Conservation (phyloP, 106 monocot species). For the Dioscorea zingiberensis region DNA sequence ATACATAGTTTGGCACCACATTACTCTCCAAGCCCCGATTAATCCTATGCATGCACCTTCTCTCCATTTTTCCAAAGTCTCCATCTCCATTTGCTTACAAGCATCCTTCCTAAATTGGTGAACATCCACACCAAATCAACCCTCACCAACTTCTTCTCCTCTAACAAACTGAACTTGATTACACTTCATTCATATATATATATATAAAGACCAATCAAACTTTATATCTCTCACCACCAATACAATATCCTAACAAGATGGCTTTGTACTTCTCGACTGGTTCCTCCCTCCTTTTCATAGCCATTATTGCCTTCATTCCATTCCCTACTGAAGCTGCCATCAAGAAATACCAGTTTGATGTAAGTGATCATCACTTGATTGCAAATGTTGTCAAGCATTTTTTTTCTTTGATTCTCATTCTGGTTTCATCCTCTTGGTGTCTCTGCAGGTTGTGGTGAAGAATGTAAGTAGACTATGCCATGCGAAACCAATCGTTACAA, state of each 20-base stretch:
- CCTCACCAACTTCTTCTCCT: neutral
- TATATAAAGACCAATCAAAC: neutral
- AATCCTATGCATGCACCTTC: no score
- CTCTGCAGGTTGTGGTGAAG: slow-evolving; percentile 46
- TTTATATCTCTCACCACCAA: neutral
- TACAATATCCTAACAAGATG: no score
- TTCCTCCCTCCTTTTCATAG: slow-evolving; percentile 5
- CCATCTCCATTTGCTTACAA: slow-evolving; percentile 9
- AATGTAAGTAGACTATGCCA: slow-evolving; percentile 55
- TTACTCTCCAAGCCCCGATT: slow-evolving; percentile 1
- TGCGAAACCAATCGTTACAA: slow-evolving; percentile 42
- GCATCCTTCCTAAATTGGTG: neutral
- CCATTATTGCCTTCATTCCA: slow-evolving; percentile 2
- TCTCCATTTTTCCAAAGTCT: neutral
- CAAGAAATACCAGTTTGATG: slow-evolving; percentile 60
- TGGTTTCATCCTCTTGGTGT: neutral
- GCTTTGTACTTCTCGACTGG: neutral
- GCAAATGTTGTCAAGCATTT: no score
- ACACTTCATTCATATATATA: neutral
- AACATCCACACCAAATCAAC: neutral
- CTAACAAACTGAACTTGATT: neutral
- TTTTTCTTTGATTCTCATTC: no score
- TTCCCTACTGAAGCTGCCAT: slow-evolving; percentile 31
- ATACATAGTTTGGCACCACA: slow-evolving; percentile 6
- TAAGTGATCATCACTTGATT: slow-evolving; percentile 7